Base-by-base conservation (phyloP, 306 rosid genomes). In the Vicia villosa region DNA sequence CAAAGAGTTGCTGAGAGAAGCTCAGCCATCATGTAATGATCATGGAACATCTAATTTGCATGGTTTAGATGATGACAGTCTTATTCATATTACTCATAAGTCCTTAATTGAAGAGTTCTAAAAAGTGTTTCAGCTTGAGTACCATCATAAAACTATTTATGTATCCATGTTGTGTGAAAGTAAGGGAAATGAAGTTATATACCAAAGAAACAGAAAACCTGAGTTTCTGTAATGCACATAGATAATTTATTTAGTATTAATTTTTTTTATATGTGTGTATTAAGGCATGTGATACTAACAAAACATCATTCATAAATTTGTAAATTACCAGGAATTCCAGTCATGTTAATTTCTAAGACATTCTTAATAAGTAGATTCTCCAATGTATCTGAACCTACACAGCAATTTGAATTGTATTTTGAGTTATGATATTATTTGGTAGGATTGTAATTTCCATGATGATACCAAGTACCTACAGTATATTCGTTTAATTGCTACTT, bases 81-180 rank as follows among this genome's bases (percentile, higher is more conserved):
- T 91, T 58, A 72, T 85, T 74, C 76, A 80, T 76, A 76, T 86
- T 36, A 69, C 86, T 32, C 74, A 63, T 68, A 58, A 73, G 40
- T 83, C 92, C 65, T 32, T 86, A 82, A 67, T 88, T 63, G 20
- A 83, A 49, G 92, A 86, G 74, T 91, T 88, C 70, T 81, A 87
- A 19, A 78, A 88, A 65, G 83, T 79, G 28, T 90, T 90, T 52
- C 85, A 76, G 72, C 81, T 86, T 30, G 77, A 76, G 26, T 80
- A 79, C 16, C 70, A 78, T 76, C 32, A 66, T 59, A 81, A 52
- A 84, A 72, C 79, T 54, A 46, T 24, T 66, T 68, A 74, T 22
- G 41, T 36, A 42, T 59, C 76, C 30, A 41, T 73, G 61, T 50
- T 74, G 37, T 20, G 16, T 75, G 83, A 70, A 59, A 56, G 63